phyloP scores from a whole-genome alignment of 495 filamentous ascomycete genomes.

The Talaromyces proteolyticus region DNA sequence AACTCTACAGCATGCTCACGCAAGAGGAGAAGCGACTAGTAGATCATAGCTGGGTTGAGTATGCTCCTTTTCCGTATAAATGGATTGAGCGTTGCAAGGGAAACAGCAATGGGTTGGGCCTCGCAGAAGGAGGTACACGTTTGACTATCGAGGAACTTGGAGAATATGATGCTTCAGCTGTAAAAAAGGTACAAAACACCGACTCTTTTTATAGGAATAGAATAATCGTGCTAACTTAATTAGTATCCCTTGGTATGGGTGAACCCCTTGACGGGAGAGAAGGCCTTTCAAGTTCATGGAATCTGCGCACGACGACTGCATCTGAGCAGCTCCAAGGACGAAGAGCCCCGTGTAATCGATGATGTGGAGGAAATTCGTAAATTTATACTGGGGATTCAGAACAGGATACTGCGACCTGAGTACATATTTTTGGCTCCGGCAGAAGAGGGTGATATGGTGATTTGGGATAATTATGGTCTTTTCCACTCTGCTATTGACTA shows the following conservation, averaged over 20 bases:
- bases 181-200: slow-evolving; percentile 16
- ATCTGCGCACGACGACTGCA: slow-evolving; percentile 11
- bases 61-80: slow-evolving; percentile 31
- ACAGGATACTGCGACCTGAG: not conserved
- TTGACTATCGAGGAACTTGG: slow-evolving; percentile 25
- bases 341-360: not conserved
- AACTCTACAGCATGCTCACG: slow-evolving; percentile 28
- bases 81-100: slow-evolving; percentile 32
- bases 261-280: slow-evolving; percentile 22
- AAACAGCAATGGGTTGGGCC: slow-evolving; percentile 27
- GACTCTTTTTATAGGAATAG: not conserved
- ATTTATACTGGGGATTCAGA: slow-evolving; percentile 3
- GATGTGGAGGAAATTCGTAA: slow-evolving; percentile 1
- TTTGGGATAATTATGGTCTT: slow-evolving; percentile 27
- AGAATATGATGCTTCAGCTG: slow-evolving; percentile 21
- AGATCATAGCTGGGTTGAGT: slow-evolving; percentile 36
- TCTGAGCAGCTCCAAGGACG: not conserved
- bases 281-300: slow-evolving; percentile 19
- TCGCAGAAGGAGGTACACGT: slow-evolving; percentile 23
- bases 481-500: slow-evolving; percentile 31
- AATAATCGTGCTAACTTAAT: not conserved
- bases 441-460: slow-evolving; percentile 26
- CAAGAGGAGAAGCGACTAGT: slow-evolving; percentile 29
- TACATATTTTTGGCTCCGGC: slow-evolving; percentile 9
- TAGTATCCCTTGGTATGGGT: slow-evolving; percentile 36